Base-by-base conservation (phyloP, 78 protist genomes). In the Dictyostelium capitatum region DNA sequence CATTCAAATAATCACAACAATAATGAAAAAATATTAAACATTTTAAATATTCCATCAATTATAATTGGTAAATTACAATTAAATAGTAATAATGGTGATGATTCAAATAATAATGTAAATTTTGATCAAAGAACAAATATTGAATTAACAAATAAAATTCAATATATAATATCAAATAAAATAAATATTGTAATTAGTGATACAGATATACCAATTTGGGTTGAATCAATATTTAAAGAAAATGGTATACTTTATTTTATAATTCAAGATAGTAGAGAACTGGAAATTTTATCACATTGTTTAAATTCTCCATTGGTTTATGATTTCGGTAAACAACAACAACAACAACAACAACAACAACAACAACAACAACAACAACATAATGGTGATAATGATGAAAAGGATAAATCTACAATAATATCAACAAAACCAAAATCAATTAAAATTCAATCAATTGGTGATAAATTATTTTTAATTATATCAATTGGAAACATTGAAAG, bases 31-130 rank as follows among this genome's bases (percentile, higher is more conserved):
- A 32, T n/a, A 23, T 37, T 46, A 46, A 4, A 25, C 43, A 37
- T 46, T n/a, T 23, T 25, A 62, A 80, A 56, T 7, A 62, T 17
- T 17, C 73, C 73, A 25, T 28, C 28, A 46, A 62, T 87, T 57
- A 51, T 77, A 6, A 70, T 87, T 37, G 93, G 93, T 28, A 87
- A 77, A 65, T 41, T 87, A 64, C 84, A 87, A 77, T 62, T 87
- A 19, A 9, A 70, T 12, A 20, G 64, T 4, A 12, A 32, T 47
- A 30, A 50, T n/a, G n/a, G 46, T 47, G 65, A 57, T 62, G 0
- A 73, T 74, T 1, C 10, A 3, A 10, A 62, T 62, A 54, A 19
- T 72, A 19, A 28, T 20, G 54, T 14, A 4, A 28, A 28, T 72
- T 28, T 15, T 15, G 56, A 30, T 41, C 20, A 79, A 32, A 28